A percentile compares a stretch with the other conserved stretches of the same genome.
Evolutionary conservation across 2,329 filamentous ascomycete genomes (phyloP).

Genomic region (Rhynchosporium agropyri): DNA sequence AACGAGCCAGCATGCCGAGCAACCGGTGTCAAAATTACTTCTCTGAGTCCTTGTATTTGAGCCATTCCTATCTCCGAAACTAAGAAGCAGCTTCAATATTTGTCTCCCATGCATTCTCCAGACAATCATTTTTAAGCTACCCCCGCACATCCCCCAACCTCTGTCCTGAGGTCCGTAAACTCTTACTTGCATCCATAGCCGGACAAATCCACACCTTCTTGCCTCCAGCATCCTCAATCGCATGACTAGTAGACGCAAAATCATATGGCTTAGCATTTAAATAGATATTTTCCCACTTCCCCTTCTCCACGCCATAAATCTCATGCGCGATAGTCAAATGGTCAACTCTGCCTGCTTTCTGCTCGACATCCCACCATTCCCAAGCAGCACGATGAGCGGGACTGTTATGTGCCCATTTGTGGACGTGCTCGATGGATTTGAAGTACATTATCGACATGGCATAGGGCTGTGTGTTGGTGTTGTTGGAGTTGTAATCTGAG

Average conservation of each 20-base stretch:
- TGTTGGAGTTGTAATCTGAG: slow-evolving; percentile 47
- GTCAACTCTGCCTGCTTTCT: slow-evolving; percentile 33
- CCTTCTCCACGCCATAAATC: slow-evolving; percentile 50
- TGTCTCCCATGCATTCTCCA: too few species aligned
- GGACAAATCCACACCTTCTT: slow-evolving; percentile 25
- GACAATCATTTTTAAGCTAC: not conserved
- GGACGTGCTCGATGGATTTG: slow-evolving; percentile 50
- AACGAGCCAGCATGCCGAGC: too few species aligned
- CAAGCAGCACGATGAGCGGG: slow-evolving; percentile 51
- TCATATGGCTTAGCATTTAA: slow-evolving; percentile 41
- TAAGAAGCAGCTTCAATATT: too few species aligned
- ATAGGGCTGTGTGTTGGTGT: slow-evolving; percentile 47
- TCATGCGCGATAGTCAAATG: slow-evolving; percentile 59
- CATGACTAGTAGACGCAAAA: slow-evolving; percentile 27
- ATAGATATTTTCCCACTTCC: slow-evolving; percentile 56
- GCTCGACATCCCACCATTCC: slow-evolving; percentile 51
- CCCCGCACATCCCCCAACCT: slow-evolving; percentile 7
- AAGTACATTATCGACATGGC: slow-evolving; percentile 54
- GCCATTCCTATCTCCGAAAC: too few species aligned
- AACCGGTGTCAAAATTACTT: too few species aligned
- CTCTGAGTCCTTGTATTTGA: too few species aligned
- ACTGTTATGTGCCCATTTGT: slow-evolving; percentile 53
- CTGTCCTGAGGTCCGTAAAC: slow-evolving; percentile 3
- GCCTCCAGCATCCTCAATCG: slow-evolving; percentile 18
- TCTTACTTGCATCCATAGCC: slow-evolving; percentile 21